phyloP scores from a whole-genome alignment of 768 basidiomycete genomes.

The Symmetrospora coprosmae region DNA sequence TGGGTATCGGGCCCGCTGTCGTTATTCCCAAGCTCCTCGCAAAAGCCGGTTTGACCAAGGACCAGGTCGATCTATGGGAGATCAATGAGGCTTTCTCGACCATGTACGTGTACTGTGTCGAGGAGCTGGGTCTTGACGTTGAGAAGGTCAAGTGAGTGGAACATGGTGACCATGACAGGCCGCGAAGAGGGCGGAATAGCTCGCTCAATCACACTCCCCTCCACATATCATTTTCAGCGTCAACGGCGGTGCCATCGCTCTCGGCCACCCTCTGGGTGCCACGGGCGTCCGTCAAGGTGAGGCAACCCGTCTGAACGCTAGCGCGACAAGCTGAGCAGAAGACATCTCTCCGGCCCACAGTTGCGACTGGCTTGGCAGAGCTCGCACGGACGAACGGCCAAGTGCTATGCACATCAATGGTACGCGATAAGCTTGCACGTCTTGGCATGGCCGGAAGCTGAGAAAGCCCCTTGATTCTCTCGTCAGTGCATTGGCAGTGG shows the following conservation, averaged over 20 bases:
- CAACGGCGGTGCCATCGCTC: slow-evolving; percentile 78
- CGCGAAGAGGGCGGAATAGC: too few relatives aligned
- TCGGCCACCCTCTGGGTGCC: slow-evolving; percentile 39
- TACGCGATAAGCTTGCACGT: background rate
- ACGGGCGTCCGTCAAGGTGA: slow-evolving; percentile 15
- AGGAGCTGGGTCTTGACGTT: slow-evolving; percentile 17
- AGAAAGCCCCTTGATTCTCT: background rate
- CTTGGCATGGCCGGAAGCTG: background rate
- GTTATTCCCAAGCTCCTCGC: slow-evolving; percentile 64
- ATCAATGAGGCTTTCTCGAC: slow-evolving; percentile 87
- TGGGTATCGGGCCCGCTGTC: slow-evolving; percentile 49
- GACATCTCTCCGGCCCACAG: slow-evolving; percentile 43
- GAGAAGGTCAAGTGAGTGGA: slow-evolving; percentile 22
- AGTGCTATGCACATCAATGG: slow-evolving; percentile 66
- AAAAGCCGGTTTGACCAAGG: slow-evolving; percentile 49
- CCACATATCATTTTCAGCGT: slow-evolving; percentile 38
- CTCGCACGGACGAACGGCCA: slow-evolving; percentile 33
- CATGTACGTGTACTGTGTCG: slow-evolving; percentile 26
- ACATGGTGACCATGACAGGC: too few relatives aligned
- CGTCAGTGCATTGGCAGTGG: slow-evolving; percentile 2
- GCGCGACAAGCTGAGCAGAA: slow-evolving; percentile 30
- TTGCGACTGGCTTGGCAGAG: slow-evolving; percentile 63
- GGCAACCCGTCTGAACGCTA: background rate
- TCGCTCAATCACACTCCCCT: background rate
- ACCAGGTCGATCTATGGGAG: slow-evolving; percentile 68